phyloP scores from a whole-genome alignment of 805 yeast genomes.

The Zygosaccharomyces rouxii region DNA sequence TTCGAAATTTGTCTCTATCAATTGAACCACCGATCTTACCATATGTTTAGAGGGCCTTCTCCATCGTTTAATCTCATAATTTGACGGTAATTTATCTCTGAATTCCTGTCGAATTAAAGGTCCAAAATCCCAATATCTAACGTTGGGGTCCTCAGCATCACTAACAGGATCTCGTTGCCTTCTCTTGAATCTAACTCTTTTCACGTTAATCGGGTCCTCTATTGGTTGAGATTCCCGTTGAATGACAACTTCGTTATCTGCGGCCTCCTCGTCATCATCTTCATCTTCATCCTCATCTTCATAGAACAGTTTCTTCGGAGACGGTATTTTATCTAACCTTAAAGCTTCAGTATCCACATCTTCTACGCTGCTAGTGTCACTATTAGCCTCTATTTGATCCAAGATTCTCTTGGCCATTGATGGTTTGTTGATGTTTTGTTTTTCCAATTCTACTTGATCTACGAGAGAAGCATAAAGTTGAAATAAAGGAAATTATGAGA shows the following conservation, averaged over 20 bases:
- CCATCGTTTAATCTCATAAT: constrained; percentile 26
- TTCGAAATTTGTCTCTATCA: constrained; percentile 26
- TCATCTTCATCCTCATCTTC: constrained; percentile 12
- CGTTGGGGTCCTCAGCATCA: constrained; percentile 7
- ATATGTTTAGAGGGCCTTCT: constrained; percentile 20
- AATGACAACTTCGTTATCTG: too few relatives aligned
- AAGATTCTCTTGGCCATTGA: constrained; percentile 6
- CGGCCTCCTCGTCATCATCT: background rate
- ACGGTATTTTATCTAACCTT: constrained; percentile 11
- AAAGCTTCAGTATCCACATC: constrained; percentile 14
- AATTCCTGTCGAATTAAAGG: constrained; percentile 21
- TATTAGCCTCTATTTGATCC: constrained; percentile 4
- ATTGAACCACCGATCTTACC: constrained; percentile 18
- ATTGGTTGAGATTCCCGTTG: background rate
- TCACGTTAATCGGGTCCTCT: background rate
- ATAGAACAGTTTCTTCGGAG: constrained; percentile 12
- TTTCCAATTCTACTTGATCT: background rate
- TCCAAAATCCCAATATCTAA: constrained; percentile 27
- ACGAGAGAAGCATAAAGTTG: too few relatives aligned
- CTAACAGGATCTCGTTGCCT: constrained; percentile 8
- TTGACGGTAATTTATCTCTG: constrained; percentile 18
- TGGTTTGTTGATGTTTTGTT: constrained; percentile 5
- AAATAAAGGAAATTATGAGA: too few relatives aligned
- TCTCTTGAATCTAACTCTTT: constrained; percentile 11
- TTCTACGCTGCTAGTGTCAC: constrained; percentile 15